A percentile compares a stretch with the other conserved stretches of the same genome.
These are phyloP conservation scores for Colletotrichum limetticola DNA, from an alignment of 2,329 filamentous ascomycete species.

Conservation along the genomic window DNA sequence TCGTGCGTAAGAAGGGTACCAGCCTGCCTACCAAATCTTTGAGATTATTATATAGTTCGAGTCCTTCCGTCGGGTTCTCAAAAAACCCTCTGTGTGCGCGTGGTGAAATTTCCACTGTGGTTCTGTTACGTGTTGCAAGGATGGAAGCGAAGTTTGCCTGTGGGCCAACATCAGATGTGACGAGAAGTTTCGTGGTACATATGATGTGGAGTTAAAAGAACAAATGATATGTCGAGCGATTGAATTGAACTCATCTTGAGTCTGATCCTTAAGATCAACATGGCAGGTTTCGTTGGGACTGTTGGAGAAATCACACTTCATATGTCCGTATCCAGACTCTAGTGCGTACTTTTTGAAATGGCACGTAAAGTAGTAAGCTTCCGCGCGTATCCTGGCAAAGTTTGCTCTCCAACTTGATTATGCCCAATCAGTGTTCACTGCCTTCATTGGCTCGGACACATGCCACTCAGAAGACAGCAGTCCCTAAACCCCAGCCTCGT, in stretches of 20 bases:
- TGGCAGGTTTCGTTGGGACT: background rate
- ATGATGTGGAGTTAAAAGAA: background rate
- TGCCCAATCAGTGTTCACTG: background rate
- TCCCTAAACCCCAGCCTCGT: background rate
- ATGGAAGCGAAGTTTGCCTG: background rate
- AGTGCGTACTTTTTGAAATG: background rate
- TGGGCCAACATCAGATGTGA: background rate
- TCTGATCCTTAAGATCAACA: background rate
- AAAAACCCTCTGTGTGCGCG: background rate
- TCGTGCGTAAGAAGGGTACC: background rate
- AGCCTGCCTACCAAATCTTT: background rate
- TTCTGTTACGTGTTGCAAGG: background rate
- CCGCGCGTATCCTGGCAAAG: background rate
- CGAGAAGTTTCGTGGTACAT: background rate
- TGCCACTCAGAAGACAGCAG: background rate
- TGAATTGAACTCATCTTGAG: background rate
- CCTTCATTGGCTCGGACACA: background rate
- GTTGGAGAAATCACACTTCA: background rate
- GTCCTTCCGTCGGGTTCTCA: fast-evolving
- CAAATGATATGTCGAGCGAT: background rate
- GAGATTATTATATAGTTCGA: background rate
- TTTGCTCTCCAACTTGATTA: no score
- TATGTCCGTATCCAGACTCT: no score
- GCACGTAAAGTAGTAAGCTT: background rate
- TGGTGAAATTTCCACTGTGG: background rate